Conservation (phyloP, 495 filamentous ascomycete genomes). For the Lasiosphaeria miniovina region DNA sequence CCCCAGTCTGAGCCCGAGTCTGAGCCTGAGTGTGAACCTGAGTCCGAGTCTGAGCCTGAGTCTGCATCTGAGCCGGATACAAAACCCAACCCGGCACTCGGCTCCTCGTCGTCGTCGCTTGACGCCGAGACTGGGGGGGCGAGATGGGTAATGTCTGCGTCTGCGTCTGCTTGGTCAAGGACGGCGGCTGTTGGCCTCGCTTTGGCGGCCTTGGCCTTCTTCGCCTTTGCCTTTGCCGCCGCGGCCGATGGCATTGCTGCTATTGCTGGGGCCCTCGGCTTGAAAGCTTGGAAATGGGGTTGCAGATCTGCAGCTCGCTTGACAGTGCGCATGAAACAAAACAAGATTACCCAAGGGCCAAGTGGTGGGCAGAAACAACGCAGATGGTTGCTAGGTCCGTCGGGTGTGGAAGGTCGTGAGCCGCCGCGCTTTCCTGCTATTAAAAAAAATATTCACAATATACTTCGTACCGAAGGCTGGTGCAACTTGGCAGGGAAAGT, state of each 20-base stretch:
- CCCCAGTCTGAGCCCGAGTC: constrained; percentile 11
- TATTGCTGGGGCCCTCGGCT: background rate
- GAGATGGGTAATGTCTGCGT: background rate
- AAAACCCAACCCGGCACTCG: constrained; percentile 2
- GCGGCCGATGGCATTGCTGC: constrained; percentile 23
- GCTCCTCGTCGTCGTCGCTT: constrained; percentile 4
- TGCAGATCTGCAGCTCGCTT: too few relatives aligned
- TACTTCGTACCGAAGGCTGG: too few relatives aligned
- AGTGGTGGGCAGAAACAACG: too few relatives aligned
- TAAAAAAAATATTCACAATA: too few relatives aligned
- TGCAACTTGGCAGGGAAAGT: too few relatives aligned
- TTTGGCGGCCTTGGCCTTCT: constrained; percentile 3
- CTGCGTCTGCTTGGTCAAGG: background rate
- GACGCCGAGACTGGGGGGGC: background rate
- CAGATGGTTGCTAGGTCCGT: too few relatives aligned
- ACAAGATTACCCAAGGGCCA: too few relatives aligned
- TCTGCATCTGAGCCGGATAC: constrained; percentile 13
- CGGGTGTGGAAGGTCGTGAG: too few relatives aligned
- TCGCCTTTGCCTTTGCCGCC: background rate
- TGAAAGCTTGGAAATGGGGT: too few relatives aligned
- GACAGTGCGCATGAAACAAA: too few relatives aligned
- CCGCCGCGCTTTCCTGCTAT: too few relatives aligned
- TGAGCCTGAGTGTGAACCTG: constrained; percentile 11
- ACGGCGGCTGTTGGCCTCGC: background rate
- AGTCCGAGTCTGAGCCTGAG: constrained; percentile 12